Evolutionary conservation across 768 basidiomycete species (phyloP).

Genomic region (Rubroboletus pulcherrimus): DNA sequence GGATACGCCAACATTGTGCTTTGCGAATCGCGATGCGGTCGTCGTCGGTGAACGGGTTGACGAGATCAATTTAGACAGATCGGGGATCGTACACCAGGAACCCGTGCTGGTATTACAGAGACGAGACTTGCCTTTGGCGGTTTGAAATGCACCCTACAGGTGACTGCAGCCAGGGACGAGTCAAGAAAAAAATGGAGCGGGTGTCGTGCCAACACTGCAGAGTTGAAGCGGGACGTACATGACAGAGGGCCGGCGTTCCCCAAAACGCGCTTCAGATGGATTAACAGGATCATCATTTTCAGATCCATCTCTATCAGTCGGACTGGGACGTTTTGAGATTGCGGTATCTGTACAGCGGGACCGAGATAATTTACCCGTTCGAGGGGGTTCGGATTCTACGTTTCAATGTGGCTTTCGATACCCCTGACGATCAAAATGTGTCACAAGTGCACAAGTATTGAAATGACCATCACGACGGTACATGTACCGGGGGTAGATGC

Average conservation of each 20-base stretch:
- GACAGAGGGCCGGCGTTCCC: neutral
- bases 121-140: neutral
- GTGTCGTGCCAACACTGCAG: neutral
- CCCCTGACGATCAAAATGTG: neutral
- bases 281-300: neutral
- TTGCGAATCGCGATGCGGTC: neutral
- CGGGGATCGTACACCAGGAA: neutral
- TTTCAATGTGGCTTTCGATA: neutral
- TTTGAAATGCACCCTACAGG: neutral
- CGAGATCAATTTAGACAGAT: neutral
- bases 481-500: neutral
- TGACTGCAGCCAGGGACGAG: neutral
- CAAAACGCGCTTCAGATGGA: neutral
- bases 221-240: neutral
- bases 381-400: neutral
- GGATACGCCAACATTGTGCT: neutral
- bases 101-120: neutral
- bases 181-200: neutral
- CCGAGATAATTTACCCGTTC: neutral
- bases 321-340: neutral
- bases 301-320: neutral
- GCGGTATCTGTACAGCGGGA: neutral
- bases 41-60: neutral
- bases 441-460: neutral
- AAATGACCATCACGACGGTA: neutral